Conservation (phyloP, 1,284 basidiomycete species). For the Chalciporus sp. region DNA sequence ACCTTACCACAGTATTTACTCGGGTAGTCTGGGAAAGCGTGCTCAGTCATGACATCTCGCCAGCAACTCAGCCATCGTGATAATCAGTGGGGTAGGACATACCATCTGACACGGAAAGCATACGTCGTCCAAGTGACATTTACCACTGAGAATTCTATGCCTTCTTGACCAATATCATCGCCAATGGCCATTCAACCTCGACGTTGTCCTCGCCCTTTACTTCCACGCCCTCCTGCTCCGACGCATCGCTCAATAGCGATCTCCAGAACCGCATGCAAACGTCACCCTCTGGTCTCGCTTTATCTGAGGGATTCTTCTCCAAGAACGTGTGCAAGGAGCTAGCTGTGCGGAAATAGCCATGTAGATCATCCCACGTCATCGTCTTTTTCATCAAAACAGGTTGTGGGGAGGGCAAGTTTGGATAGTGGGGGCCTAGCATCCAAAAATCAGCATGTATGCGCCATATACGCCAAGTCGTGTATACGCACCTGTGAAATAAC, state of each 20-base stretch:
- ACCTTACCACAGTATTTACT: background rate
- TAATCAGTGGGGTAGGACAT: background rate
- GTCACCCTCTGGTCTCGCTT: constrained; percentile 51
- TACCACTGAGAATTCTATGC: constrained; percentile 11
- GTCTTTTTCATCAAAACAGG: constrained; percentile 63
- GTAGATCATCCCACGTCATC: constrained; percentile 66
- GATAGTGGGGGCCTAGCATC: constrained; percentile 40
- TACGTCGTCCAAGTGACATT: background rate
- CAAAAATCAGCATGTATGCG: background rate
- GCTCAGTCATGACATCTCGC: background rate
- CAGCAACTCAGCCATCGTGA: background rate
- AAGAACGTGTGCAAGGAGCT: constrained; percentile 75
- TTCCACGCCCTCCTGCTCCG: constrained; percentile 37
- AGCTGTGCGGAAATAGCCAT: constrained; percentile 73
- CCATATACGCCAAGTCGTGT: background rate
- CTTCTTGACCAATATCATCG: constrained; percentile 60
- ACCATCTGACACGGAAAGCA: background rate
- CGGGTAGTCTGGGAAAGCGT: background rate
- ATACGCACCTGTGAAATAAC: constrained; percentile 29
- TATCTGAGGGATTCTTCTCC: constrained; percentile 65
- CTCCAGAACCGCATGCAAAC: constrained; percentile 65
- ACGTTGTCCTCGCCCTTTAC: constrained; percentile 48
- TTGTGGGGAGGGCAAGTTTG: constrained; percentile 44
- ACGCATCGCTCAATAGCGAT: constrained; percentile 44
- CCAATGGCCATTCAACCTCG: constrained; percentile 76